These are phyloP conservation scores for Hygrocybe coccinea DNA, from an alignment of 768 basidiomycete genomes.

Conservation along the genomic window DNA sequence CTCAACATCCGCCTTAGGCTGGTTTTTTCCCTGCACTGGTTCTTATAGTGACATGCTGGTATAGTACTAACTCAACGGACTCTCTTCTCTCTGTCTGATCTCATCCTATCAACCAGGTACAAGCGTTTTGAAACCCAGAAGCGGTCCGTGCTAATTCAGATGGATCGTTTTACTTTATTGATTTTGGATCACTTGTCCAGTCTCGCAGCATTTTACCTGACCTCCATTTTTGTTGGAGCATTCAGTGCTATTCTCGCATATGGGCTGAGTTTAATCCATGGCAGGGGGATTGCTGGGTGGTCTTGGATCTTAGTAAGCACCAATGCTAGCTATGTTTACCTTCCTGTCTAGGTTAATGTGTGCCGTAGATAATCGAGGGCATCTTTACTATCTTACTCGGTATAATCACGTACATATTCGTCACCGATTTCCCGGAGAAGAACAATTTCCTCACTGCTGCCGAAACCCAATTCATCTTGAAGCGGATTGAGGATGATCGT, in stretches of 20 bases:
- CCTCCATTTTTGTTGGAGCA: constrained; percentile 40
- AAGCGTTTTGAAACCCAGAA: constrained; percentile 49
- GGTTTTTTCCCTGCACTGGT: constrained; percentile 49
- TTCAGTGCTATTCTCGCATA: constrained; percentile 49
- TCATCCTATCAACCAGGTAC: constrained; percentile 33
- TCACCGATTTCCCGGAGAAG: constrained; percentile 46
- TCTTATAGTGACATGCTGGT: constrained; percentile 50
- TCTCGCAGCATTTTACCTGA: constrained; percentile 44
- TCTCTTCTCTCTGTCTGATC: constrained; percentile 1
- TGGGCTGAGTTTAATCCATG: constrained; percentile 38
- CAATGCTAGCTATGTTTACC: too few species aligned
- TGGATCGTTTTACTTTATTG: background rate
- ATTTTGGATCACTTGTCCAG: constrained; percentile 21
- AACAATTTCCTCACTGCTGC: constrained; percentile 41
- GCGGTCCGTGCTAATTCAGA: constrained; percentile 29
- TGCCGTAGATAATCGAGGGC: constrained; percentile 44
- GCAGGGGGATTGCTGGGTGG: constrained; percentile 44
- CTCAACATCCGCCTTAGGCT: constrained; percentile 28
- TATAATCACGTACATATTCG: constrained; percentile 39
- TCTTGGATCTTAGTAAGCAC: constrained; percentile 49
- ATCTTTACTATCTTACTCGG: constrained; percentile 43
- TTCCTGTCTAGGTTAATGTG: background rate
- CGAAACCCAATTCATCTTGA: constrained; percentile 39
- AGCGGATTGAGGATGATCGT: constrained; percentile 45
- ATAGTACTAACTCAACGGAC: background rate